These are phyloP conservation scores for Anacardium occidentale DNA, from an alignment of 345 rosid genomes.

Conservation along the genomic window DNA sequence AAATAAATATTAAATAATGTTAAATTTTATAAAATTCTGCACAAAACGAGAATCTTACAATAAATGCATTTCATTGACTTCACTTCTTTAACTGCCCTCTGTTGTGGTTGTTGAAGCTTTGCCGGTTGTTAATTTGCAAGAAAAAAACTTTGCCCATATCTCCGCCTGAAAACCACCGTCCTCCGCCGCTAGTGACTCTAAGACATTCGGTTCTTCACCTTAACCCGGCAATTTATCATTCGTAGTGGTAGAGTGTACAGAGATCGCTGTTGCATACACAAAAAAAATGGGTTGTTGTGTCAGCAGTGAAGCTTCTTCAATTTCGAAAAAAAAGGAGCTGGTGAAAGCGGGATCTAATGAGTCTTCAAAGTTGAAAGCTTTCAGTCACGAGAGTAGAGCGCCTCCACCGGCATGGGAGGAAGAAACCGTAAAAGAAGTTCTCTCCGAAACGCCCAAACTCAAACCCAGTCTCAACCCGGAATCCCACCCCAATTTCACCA, in stretches of 20 bases:
- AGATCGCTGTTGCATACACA: not conserved
- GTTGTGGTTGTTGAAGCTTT: slow-evolving; percentile 2
- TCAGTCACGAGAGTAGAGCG: slow-evolving; percentile 34
- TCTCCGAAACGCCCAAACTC: slow-evolving; percentile 55
- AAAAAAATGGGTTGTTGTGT: slow-evolving; percentile 77
- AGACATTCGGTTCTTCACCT: not conserved
- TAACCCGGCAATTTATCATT: not conserved
- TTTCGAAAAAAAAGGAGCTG: slow-evolving; percentile 21
- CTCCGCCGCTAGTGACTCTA: too few species aligned
- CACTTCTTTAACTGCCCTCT: slow-evolving; percentile 7
- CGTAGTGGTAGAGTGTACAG: not conserved
- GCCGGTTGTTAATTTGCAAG: too few species aligned
- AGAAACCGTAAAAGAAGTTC: slow-evolving; percentile 73
- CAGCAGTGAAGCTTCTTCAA: slow-evolving; percentile 26
- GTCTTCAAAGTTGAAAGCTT: not conserved
- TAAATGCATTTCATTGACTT: slow-evolving; percentile 25
- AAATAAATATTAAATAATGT: too few species aligned
- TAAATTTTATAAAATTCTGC: too few species aligned
- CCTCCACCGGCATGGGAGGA: slow-evolving; percentile 56
- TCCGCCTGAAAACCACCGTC: not conserved
- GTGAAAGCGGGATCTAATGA: slow-evolving; percentile 8
- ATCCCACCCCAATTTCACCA: not conserved
- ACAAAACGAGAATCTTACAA: too few species aligned
- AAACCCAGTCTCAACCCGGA: too few species aligned
- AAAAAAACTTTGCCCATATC: not conserved